Percentiles rank a stretch among this genome's conserved stretches.
phyloP scores from a whole-genome alignment of 2,329 filamentous ascomycete species.

The Trichoderma endophyticum region DNA sequence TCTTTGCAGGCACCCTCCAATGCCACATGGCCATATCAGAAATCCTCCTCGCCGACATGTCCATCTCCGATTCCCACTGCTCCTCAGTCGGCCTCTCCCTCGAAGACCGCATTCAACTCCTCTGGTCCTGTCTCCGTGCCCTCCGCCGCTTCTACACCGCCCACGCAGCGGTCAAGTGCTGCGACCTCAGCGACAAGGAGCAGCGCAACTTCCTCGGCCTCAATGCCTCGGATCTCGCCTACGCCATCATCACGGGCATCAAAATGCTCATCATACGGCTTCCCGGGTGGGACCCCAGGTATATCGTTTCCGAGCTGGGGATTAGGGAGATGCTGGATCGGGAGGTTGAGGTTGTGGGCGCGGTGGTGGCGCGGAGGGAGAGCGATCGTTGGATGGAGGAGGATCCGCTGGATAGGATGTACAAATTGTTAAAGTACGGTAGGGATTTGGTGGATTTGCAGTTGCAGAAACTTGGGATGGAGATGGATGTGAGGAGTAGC shows the following conservation, averaged over 20 bases:
- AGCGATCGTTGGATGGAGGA: conserved; percentile 28
- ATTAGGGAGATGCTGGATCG: conserved; percentile 28
- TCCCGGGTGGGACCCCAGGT: conserved; percentile 45
- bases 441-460: conserved; percentile 31
- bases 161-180: conserved; percentile 30
- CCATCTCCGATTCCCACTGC: conserved; percentile 39
- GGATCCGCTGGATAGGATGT: conserved; percentile 34
- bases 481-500: conserved; percentile 17
- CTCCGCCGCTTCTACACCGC: conserved; percentile 40
- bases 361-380: conserved; percentile 31
- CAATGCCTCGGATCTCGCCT: conserved; percentile 46
- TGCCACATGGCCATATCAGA: conserved; percentile 45
- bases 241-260: conserved; percentile 44
- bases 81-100: conserved; percentile 31
- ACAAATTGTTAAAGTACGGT: conserved; percentile 31
- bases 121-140: conserved; percentile 44
- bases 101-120: conserved; percentile 42
- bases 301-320: conserved; percentile 36
- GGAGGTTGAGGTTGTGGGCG: conserved; percentile 31
- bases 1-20: conserved; percentile 35
- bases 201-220: conserved; percentile 42
- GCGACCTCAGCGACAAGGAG: conserved; percentile 26
- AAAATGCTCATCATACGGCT: conserved; percentile 45
- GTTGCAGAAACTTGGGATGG: conserved; percentile 25
- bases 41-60: conserved; percentile 47